phyloP scores from a whole-genome alignment of 768 basidiomycete species.

The Megacollybia marginata region DNA sequence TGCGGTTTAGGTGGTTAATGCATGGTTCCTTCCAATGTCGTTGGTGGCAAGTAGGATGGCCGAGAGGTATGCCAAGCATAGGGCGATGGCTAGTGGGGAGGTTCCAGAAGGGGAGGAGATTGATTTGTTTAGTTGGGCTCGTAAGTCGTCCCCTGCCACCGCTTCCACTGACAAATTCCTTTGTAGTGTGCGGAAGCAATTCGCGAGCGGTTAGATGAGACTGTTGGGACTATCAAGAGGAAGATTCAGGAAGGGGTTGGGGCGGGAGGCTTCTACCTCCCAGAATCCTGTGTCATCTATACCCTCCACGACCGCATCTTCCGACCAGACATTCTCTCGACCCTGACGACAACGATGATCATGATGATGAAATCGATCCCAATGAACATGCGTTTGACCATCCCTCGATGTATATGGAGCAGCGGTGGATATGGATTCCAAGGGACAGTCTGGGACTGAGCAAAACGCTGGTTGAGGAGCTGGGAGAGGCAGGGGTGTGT shows the following conservation, averaged over 20 bases:
- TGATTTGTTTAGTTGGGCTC: constrained; percentile 28
- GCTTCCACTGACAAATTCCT: not conserved
- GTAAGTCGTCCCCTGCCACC: constrained; percentile 14
- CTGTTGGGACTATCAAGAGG: no score
- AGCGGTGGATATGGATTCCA: no score
- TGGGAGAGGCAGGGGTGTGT: constrained; percentile 30
- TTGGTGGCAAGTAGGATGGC: constrained; percentile 52
- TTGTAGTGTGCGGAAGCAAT: constrained; percentile 26
- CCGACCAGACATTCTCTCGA: constrained; percentile 9
- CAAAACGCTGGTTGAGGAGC: constrained; percentile 26
- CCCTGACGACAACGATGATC: constrained; percentile 21
- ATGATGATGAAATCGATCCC: constrained; percentile 15
- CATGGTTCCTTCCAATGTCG: no score
- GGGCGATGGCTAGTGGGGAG: constrained; percentile 16
- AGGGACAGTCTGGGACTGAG: constrained; percentile 37
- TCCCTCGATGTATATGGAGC: constrained; percentile 37
- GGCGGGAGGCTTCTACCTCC: no score
- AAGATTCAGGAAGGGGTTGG: not conserved
- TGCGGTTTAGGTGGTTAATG: no score
- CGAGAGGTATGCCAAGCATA: constrained; percentile 29
- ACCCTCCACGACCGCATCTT: constrained; percentile 11
- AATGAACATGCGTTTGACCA: constrained; percentile 42
- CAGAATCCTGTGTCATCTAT: no score
- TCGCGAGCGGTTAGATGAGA: constrained; percentile 4
- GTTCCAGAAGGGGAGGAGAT: constrained; percentile 17